These are phyloP conservation scores for Saccharomycopsis synnaedendra DNA, from an alignment of 805 yeast genomes.

Conservation along the genomic window DNA sequence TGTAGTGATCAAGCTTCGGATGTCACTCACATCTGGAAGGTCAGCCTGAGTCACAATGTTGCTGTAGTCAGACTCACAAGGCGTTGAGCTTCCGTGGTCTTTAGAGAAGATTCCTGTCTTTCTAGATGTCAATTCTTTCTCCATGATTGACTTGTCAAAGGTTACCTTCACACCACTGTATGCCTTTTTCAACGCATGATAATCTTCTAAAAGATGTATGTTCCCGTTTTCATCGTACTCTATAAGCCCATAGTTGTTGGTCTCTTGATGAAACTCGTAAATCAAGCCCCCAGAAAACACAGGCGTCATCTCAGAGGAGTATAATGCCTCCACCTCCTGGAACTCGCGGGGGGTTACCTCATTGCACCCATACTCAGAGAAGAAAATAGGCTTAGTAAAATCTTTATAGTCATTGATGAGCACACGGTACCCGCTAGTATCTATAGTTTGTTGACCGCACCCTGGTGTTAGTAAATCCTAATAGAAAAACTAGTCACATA, in stretches of 20 bases:
- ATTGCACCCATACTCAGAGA: slow-evolving; percentile 91
- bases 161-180: slow-evolving; percentile 27
- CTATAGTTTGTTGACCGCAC: slow-evolving; percentile 78
- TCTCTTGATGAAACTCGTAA: slow-evolving; percentile 71
- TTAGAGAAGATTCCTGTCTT: not conserved
- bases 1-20: slow-evolving; percentile 27
- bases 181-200: slow-evolving; percentile 34
- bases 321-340: slow-evolving; percentile 63
- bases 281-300: slow-evolving; percentile 81
- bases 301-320: slow-evolving; percentile 58
- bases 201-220: slow-evolving; percentile 35
- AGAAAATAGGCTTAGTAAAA: slow-evolving; percentile 67
- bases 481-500: not conserved
- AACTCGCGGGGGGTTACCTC: slow-evolving; percentile 67
- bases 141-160: slow-evolving; percentile 20
- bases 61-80: slow-evolving; percentile 25
- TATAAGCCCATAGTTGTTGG: slow-evolving; percentile 71
- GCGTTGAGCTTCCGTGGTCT: slow-evolving; percentile 8
- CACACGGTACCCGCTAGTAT: slow-evolving; percentile 63
- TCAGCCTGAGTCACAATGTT: slow-evolving; percentile 31
- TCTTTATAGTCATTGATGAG: slow-evolving; percentile 60
- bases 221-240: slow-evolving; percentile 32
- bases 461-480: slow-evolving; percentile 5
- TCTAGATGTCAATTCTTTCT: slow-evolving; percentile 17
- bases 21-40: slow-evolving; percentile 34